Evolutionary conservation across 2,329 filamentous ascomycete genomes (phyloP).

Genomic region (Xylaria sp.): DNA sequence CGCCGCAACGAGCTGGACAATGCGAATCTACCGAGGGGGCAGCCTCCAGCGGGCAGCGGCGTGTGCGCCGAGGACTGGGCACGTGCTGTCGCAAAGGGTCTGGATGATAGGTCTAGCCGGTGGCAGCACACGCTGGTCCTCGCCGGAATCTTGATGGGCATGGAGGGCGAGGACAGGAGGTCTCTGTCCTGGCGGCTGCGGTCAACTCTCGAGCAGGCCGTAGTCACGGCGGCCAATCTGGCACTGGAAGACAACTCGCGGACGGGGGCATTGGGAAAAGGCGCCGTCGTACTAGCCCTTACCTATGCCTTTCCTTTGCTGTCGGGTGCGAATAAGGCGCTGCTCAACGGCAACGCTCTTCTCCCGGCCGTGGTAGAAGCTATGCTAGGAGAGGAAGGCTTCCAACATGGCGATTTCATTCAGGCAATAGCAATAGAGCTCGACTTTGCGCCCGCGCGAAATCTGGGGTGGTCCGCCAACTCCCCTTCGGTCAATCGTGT

Average conservation of each 20-base stretch:
- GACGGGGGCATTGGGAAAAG: conserved; percentile 56
- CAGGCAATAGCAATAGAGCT: conserved; percentile 72
- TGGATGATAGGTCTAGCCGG: conserved; percentile 68
- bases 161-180: conserved; percentile 71
- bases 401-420: conserved; percentile 80
- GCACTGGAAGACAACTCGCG: conserved; percentile 65
- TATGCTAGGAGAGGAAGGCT: conserved; percentile 76
- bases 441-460: conserved; percentile 69
- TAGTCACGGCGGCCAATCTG: conserved; percentile 81
- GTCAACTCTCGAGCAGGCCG: conserved; percentile 74
- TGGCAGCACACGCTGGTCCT: conserved; percentile 90
- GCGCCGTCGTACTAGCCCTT: conserved; percentile 74
- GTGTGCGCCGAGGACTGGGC: conserved; percentile 65
- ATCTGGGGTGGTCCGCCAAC: conserved; percentile 71
- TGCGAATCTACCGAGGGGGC: conserved; percentile 38
- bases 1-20: conserved; percentile 60
- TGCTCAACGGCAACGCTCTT: conserved; percentile 74
- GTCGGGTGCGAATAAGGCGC: conserved; percentile 65
- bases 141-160: conserved; percentile 80
- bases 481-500: conserved; percentile 71
- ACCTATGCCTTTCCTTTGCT: conserved; percentile 81
- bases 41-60: conserved; percentile 53
- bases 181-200: conserved; percentile 72
- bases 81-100: conserved; percentile 65
- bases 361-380: conserved; percentile 76